A percentile compares a stretch with the other conserved stretches of the same genome.
Conservation (phyloP, 2,329 filamentous ascomycete species). For the Aspergillus aculeatinus region DNA sequence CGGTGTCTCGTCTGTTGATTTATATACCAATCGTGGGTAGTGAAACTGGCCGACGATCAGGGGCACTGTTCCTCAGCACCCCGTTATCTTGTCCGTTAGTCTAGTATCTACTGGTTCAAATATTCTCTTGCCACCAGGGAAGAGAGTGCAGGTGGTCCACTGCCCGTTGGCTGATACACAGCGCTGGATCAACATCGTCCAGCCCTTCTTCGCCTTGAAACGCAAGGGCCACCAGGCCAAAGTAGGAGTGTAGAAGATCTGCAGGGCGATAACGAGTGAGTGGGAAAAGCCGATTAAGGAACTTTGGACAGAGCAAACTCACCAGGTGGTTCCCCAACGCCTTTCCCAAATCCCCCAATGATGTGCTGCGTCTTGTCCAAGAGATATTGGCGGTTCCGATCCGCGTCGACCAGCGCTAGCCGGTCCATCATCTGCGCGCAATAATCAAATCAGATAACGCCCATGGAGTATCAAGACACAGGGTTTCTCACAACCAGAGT, state of each 20-base stretch:
- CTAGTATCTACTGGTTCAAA: not conserved
- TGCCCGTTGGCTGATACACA: constrained; percentile 67
- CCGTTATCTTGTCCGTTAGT: not conserved
- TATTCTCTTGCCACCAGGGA: constrained; percentile 36
- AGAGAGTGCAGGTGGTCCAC: constrained; percentile 42
- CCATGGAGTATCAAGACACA: not conserved
- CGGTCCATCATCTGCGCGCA: constrained; percentile 58
- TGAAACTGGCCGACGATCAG: not conserved
- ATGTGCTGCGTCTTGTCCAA: constrained; percentile 82
- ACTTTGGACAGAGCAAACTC: constrained; percentile 18
- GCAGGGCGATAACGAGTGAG: constrained; percentile 24
- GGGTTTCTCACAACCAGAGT: constrained; percentile 51
- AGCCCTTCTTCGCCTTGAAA: constrained; percentile 69
- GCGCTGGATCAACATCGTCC: constrained; percentile 67
- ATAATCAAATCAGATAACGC: constrained; percentile 20
- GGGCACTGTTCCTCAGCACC: not conserved
- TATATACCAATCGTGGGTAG: not conserved
- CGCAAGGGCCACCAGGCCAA: constrained; percentile 78
- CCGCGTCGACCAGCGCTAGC: constrained; percentile 57
- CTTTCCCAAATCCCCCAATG: constrained; percentile 80
- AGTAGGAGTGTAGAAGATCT: constrained; percentile 83
- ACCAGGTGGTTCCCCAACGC: constrained; percentile 66
- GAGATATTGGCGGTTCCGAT: constrained; percentile 71
- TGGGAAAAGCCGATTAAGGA: not conserved
- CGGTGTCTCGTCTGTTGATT: not conserved